phyloP scores from a whole-genome alignment of 2,329 filamentous ascomycete genomes.

The Ceratocystis harringtonii region DNA sequence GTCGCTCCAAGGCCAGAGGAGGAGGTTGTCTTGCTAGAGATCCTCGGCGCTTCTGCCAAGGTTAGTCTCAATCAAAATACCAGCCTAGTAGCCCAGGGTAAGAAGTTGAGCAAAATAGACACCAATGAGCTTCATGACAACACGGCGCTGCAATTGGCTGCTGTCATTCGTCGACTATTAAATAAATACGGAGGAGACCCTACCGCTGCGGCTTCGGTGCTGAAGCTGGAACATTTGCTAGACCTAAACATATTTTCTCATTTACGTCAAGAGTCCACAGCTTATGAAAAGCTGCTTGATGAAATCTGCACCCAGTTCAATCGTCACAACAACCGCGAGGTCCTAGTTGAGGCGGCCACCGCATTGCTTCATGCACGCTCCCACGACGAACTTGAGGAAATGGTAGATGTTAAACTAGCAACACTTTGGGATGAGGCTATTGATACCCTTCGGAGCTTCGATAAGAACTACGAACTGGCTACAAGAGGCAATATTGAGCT shows the following conservation, averaged over 20 bases:
- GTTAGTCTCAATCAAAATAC: conserved; percentile 44
- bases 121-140: conserved; percentile 60
- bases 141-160: conserved; percentile 61
- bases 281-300: conserved; percentile 67
- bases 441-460: conserved; percentile 55
- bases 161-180: conserved; percentile 67
- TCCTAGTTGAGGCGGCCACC: conserved; percentile 68
- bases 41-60: conserved; percentile 71
- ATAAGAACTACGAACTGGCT: conserved; percentile 56
- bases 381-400: conserved; percentile 77
- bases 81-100: conserved; percentile 26
- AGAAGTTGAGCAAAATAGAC: conserved; percentile 44
- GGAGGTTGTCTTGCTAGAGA: conserved; percentile 72
- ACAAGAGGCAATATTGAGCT: conserved; percentile 52
- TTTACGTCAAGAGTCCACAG: conserved; percentile 68
- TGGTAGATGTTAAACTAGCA: conserved; percentile 65
- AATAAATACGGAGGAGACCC: conserved; percentile 90
- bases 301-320: conserved; percentile 90
- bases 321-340: conserved; percentile 74
- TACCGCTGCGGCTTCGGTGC: conserved; percentile 68
- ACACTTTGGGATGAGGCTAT: conserved; percentile 75
- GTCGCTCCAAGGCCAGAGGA: conserved; percentile 62
- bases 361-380: conserved; percentile 73
- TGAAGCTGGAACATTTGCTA: conserved; percentile 73
- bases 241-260: conserved; percentile 81